These are phyloP conservation scores for Mycena galopus DNA, from an alignment of 768 basidiomycete genomes.

Conservation along the genomic window DNA sequence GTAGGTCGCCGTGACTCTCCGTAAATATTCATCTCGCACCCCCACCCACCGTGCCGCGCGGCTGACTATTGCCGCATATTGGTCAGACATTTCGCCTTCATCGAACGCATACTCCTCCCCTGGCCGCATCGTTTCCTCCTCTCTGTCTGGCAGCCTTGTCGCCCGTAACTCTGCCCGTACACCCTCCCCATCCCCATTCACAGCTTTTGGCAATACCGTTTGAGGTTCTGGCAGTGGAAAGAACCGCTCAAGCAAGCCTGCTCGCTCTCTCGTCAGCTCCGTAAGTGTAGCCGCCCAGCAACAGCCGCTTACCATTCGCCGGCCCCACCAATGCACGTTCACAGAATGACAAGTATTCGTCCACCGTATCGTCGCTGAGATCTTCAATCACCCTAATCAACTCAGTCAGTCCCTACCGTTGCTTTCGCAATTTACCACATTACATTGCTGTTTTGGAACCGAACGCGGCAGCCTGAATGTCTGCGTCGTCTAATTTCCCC, in stretches of 20 bases:
- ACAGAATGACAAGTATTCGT: constrained; percentile 77
- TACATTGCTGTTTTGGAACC: constrained; percentile 61
- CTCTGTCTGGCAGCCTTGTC: constrained; percentile 31
- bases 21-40: constrained; percentile 64
- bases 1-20: constrained; percentile 69
- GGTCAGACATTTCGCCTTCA: constrained; percentile 70
- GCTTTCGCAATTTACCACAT: constrained; percentile 36
- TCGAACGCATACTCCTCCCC: constrained; percentile 75
- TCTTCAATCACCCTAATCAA: constrained; percentile 65
- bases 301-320: constrained; percentile 43
- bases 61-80: constrained; percentile 64
- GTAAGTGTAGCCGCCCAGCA: constrained; percentile 7
- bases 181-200: constrained; percentile 18
- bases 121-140: constrained; percentile 52
- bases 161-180: constrained; percentile 24
- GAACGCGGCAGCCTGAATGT: constrained; percentile 54
- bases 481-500: constrained; percentile 50
- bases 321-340: constrained; percentile 61
- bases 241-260: constrained; percentile 52
- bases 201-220: constrained; percentile 19
- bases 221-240: constrained; percentile 52
- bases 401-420: constrained; percentile 27
- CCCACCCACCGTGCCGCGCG: constrained; percentile 70
- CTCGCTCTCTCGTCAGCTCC: constrained; percentile 29
- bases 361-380: constrained; percentile 64